These are phyloP conservation scores for Pythium periplocum DNA, from an alignment of 352 stramenopile genomes.

Conservation along the genomic window DNA sequence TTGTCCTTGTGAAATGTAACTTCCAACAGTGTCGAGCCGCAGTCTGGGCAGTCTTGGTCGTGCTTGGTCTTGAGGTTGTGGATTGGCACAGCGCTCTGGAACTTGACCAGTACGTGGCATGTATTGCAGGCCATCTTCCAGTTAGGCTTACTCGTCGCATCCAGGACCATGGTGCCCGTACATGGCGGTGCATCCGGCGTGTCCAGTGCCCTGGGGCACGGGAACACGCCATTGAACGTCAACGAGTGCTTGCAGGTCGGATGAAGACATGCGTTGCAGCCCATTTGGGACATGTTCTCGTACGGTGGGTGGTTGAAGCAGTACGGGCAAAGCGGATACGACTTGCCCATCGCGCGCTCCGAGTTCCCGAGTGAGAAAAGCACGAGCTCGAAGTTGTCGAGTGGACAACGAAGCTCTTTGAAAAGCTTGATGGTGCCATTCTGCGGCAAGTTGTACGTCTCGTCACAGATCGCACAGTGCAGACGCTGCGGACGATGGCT, in stretches of 20 bases:
- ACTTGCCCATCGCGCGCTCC: slow-evolving; percentile 34
- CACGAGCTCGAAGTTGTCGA: slow-evolving; percentile 52
- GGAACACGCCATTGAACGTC: slow-evolving; percentile 34
- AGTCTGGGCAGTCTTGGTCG: slow-evolving; percentile 18
- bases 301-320: slow-evolving; percentile 48
- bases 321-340: slow-evolving; percentile 39
- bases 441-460: slow-evolving; percentile 32
- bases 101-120: slow-evolving; percentile 39
- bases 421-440: slow-evolving; percentile 33
- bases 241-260: slow-evolving; percentile 40
- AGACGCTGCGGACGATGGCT: slow-evolving; percentile 34
- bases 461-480: slow-evolving; percentile 40
- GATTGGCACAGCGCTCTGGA: slow-evolving; percentile 25
- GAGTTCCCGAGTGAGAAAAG: slow-evolving; percentile 47
- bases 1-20: slow-evolving; percentile 47
- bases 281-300: slow-evolving; percentile 28
- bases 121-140: slow-evolving; percentile 51
- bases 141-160: slow-evolving; percentile 43
- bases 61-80: slow-evolving; percentile 21
- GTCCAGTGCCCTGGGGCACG: slow-evolving; percentile 19
- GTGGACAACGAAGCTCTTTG: slow-evolving; percentile 39
- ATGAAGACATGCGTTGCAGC: slow-evolving; percentile 38
- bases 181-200: slow-evolving; percentile 15
- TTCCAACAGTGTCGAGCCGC: slow-evolving; percentile 25
- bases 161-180: slow-evolving; percentile 34